Conservation (phyloP, 352 stramenopile species). For the Globisporangium ultimum region DNA sequence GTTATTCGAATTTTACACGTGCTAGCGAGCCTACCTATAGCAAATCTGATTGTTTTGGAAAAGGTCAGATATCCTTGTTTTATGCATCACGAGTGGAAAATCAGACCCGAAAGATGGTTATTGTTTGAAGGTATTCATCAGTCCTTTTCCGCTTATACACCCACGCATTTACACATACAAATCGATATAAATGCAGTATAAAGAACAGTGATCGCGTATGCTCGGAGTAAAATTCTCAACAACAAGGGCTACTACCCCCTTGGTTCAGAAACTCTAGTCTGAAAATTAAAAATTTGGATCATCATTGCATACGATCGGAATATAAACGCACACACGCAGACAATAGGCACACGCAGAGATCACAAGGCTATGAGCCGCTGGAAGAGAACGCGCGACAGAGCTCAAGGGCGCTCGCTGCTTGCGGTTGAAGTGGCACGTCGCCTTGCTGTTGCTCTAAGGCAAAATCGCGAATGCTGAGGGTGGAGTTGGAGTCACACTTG, state of each 20-base stretch:
- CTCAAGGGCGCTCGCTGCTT: neutral
- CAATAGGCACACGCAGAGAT: neutral
- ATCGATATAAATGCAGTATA: conserved; percentile 7
- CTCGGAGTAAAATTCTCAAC: conserved; percentile 71
- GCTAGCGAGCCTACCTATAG: no score
- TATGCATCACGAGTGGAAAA: conserved; percentile 83
- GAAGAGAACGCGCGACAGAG: no score
- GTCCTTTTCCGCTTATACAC: conserved; percentile 31
- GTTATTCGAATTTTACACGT: no score
- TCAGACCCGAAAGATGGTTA: conserved; percentile 91
- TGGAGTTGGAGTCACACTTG: neutral
- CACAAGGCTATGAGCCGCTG: no score
- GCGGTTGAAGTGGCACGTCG: neutral
- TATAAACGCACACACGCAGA: conserved; percentile 2
- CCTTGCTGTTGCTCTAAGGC: neutral
- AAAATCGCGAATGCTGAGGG: conserved; percentile 8
- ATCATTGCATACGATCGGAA: conserved; percentile 59
- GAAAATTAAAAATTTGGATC: conserved; percentile 80
- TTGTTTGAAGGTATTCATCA: conserved; percentile 83
- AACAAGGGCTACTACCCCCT: conserved; percentile 85
- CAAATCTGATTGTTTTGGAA: conserved; percentile 15
- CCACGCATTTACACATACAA: conserved; percentile 8
- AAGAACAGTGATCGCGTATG: conserved; percentile 30
- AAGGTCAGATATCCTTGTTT: conserved; percentile 78
- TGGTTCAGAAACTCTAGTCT: conserved; percentile 91